A percentile compares a stretch with the other conserved stretches of the same genome.
Conservation (phyloP, 768 basidiomycete genomes). For the Amanita polypyramis region DNA sequence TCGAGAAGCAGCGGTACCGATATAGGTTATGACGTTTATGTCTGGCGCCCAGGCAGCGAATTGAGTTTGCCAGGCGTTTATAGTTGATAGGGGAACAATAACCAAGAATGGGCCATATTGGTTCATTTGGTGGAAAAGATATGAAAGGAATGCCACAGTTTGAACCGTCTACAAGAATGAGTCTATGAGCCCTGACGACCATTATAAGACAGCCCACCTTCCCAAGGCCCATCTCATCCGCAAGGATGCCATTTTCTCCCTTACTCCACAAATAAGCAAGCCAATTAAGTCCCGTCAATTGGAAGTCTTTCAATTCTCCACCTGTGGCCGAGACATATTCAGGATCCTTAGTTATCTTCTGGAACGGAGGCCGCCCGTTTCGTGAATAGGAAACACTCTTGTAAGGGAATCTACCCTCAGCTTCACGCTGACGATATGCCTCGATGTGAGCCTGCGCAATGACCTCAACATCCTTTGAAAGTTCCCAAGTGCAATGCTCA, state of each 20-base stretch:
- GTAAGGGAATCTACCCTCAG: constrained; percentile 74
- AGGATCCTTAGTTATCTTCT: constrained; percentile 81
- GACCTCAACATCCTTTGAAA: constrained; percentile 64
- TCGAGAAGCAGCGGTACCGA: constrained; percentile 78
- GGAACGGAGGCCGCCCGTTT: constrained; percentile 65
- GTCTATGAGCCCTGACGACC: constrained; percentile 10
- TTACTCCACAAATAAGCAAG: constrained; percentile 93
- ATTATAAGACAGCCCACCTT: constrained; percentile 42
- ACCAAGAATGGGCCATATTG: constrained; percentile 97
- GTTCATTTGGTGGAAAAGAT: constrained; percentile 82
- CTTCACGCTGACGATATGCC: constrained; percentile 67
- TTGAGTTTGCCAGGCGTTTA: constrained; percentile 96
- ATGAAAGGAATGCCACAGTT: constrained; percentile 90
- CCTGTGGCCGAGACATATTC: constrained; percentile 72
- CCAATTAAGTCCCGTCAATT: constrained; percentile 97
- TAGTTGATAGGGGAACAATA: constrained; percentile 95
- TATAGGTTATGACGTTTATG: constrained; percentile 94
- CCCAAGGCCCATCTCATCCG: constrained; percentile 99
- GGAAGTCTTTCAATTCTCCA: constrained; percentile 92
- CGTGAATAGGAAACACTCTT: constrained; percentile 65
- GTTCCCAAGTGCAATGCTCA: constrained; percentile 94
- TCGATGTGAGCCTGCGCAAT: constrained; percentile 74
- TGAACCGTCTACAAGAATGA: constrained; percentile 65
- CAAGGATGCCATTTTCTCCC: constrained; percentile 92
- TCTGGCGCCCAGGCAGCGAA: constrained; percentile 94